These are phyloP conservation scores for Geosmithia morbida DNA, from an alignment of 2,329 filamentous ascomycete species.

Conservation along the genomic window DNA sequence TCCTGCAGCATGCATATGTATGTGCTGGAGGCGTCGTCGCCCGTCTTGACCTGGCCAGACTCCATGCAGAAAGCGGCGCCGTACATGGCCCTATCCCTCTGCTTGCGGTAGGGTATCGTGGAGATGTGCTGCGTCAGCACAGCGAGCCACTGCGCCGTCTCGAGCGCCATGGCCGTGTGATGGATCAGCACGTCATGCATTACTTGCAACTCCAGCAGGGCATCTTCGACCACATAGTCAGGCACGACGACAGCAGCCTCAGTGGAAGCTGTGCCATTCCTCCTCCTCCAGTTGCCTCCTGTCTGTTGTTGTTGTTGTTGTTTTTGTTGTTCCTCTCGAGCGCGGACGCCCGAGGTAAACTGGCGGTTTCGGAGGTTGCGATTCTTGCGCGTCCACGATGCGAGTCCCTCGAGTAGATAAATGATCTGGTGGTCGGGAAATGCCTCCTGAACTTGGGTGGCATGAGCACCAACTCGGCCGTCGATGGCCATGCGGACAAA, in stretches of 20 bases:
- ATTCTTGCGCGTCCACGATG: conserved; percentile 53
- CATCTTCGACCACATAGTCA: conserved; percentile 56
- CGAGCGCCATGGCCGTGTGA: conserved; percentile 43
- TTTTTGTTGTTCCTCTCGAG: conserved; percentile 13
- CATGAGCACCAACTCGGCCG: conserved; percentile 41
- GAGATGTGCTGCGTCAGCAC: conserved; percentile 68
- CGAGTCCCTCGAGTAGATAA: conserved; percentile 60
- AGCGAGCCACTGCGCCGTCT: conserved; percentile 60
- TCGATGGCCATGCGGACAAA: conserved; percentile 47
- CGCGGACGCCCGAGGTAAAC: conserved; percentile 50
- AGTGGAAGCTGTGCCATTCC: conserved; percentile 22
- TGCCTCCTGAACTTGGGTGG: conserved; percentile 35
- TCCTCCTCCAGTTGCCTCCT: conserved; percentile 6
- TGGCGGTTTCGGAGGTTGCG: conserved; percentile 51
- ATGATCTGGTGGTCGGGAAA: conserved; percentile 42
- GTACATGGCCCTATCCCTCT: conserved; percentile 30
- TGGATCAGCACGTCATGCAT: conserved; percentile 53
- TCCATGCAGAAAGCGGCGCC: conserved; percentile 66
- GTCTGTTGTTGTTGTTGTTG: not conserved
- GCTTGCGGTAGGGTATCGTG: conserved; percentile 55
- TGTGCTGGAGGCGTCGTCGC: conserved; percentile 49
- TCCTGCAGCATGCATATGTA: conserved; percentile 67
- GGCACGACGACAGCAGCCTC: conserved; percentile 38
- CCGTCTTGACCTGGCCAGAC: conserved; percentile 57
- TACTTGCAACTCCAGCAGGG: conserved; percentile 56